These are phyloP conservation scores for Candida endomychidarum DNA, from an alignment of 805 yeast genomes.

Conservation along the genomic window DNA sequence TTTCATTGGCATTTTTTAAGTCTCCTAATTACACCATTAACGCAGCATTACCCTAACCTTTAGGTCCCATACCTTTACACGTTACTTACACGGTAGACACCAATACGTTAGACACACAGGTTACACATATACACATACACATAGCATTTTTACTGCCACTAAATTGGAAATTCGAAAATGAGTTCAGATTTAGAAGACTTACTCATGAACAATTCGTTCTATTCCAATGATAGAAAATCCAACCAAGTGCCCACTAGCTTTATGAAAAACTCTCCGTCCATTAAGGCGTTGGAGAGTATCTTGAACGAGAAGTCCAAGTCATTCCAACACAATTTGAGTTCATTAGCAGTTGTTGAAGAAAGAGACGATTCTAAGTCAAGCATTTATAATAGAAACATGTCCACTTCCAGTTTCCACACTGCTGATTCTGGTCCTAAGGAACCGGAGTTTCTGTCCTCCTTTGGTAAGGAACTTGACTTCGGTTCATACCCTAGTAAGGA, in stretches of 20 bases:
- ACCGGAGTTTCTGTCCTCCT: too few species aligned
- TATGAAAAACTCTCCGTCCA: slow-evolving; percentile 41
- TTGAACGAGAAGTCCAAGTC: slow-evolving; percentile 23
- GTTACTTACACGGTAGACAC: too few species aligned
- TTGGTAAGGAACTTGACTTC: too few species aligned
- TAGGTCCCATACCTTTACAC: too few species aligned
- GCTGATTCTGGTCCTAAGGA: slow-evolving; percentile 11
- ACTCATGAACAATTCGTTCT: slow-evolving; percentile 33
- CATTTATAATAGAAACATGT: background rate
- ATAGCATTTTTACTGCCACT: too few species aligned
- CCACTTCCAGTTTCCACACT: slow-evolving; percentile 15
- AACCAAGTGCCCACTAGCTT: slow-evolving; percentile 25
- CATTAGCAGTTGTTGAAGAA: slow-evolving; percentile 5
- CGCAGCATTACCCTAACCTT: too few species aligned
- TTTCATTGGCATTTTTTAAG: background rate
- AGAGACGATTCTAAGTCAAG: background rate
- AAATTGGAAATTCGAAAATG: too few species aligned
- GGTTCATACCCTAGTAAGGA: background rate
- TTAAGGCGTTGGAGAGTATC: slow-evolving; percentile 40
- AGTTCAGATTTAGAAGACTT: slow-evolving; percentile 25
- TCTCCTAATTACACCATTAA: slow-evolving; percentile 1
- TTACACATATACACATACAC: too few species aligned
- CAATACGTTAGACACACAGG: too few species aligned
- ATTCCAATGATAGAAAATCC: slow-evolving; percentile 24
- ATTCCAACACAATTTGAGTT: slow-evolving; percentile 15